Base-by-base conservation (phyloP, 2,329 filamentous ascomycete species). In the Emergomyces orientalis region DNA sequence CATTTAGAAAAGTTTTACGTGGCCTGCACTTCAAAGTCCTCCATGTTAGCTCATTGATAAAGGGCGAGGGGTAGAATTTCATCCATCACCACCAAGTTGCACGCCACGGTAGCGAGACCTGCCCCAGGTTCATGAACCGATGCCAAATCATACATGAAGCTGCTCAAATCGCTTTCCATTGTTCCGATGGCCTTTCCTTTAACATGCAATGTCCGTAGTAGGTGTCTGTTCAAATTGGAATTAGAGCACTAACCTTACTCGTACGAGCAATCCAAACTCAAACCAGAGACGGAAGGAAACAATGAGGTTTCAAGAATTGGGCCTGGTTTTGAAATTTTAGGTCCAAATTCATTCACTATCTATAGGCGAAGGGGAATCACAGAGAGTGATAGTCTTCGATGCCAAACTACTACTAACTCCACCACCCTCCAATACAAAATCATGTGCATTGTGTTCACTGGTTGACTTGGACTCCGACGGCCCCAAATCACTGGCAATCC, bases 41-140 rank as follows among this genome's bases (percentile, higher is more conserved):
- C 84, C 84, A 17, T 81, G 87, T 63, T 93, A 89, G 88, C 83
- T 93, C 45, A 89, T 92, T 69, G 87, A 88, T 68, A 82, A 91
- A 67, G 84, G 84, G 63, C n/a, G 80, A n/a, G 72, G 80, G 27
- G 86, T 89, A 0, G 75, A 88, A 62, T 89, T 88, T 2, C 80
- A 91, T 9, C 71, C 57, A 88, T 86, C 0, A 80, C 93, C 0
- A 88, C 87, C 0, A 81, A 81, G 60, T 81, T 93, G 1, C 89
- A 93, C 71, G 78, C 87, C 80, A 89, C 64, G 89, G 89, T 61
- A 76, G 91, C 67, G 77, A 80, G 56, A 76, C 82, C 43, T 87
- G 91, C 67, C 61, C 84, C 1, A 91, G 86, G 84, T 39, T 39
- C 13, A 17, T n/a, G n/a, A n/a, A n/a, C n/a, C n/a, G n/a, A n/a